phyloP scores from a whole-genome alignment of 2,329 filamentous ascomycete species.

The Pezicula radicicola region DNA sequence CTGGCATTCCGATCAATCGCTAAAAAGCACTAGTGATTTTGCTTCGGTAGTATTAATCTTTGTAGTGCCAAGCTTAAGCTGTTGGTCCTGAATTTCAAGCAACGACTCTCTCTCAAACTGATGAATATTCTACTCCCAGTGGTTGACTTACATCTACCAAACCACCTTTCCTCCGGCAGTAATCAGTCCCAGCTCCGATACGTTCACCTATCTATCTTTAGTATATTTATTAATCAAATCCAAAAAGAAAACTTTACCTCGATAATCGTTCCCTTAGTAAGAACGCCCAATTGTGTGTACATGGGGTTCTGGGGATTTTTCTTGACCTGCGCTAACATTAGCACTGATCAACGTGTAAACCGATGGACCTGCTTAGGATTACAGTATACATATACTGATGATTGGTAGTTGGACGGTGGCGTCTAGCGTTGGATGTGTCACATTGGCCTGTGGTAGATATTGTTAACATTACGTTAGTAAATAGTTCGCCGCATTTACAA shows the following conservation, averaged over 20 bases:
- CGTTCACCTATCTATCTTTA: slow-evolving; percentile 67
- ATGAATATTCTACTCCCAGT: slow-evolving; percentile 6
- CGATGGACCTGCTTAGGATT: too few relatives aligned
- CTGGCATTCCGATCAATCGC: too few relatives aligned
- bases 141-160: slow-evolving; percentile 74
- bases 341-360: too few relatives aligned
- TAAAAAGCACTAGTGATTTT: too few relatives aligned
- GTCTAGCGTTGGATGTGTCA: slow-evolving; percentile 65
- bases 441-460: slow-evolving; percentile 1
- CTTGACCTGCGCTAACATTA: slow-evolving; percentile 47
- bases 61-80: too few relatives aligned
- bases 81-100: too few relatives aligned
- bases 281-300: slow-evolving; percentile 60
- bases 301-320: slow-evolving; percentile 87
- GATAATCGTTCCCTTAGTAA: slow-evolving; percentile 80
- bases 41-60: too few relatives aligned
- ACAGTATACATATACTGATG: slow-evolving; percentile 29
- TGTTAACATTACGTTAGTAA: slow-evolving; percentile 23
- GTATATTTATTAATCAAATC: too few relatives aligned
- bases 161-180: slow-evolving; percentile 91
- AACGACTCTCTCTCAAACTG: slow-evolving; percentile 22
- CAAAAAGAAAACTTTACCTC: slow-evolving; percentile 28
- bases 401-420: slow-evolving; percentile 88
- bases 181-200: slow-evolving; percentile 87
- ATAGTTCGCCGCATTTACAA: slow-evolving; percentile 35